Evolutionary conservation across 2,329 filamentous ascomycete species (phyloP), one percentile per base, ranked within the genome.

Genomic region (Botrytis medusae): DNA sequence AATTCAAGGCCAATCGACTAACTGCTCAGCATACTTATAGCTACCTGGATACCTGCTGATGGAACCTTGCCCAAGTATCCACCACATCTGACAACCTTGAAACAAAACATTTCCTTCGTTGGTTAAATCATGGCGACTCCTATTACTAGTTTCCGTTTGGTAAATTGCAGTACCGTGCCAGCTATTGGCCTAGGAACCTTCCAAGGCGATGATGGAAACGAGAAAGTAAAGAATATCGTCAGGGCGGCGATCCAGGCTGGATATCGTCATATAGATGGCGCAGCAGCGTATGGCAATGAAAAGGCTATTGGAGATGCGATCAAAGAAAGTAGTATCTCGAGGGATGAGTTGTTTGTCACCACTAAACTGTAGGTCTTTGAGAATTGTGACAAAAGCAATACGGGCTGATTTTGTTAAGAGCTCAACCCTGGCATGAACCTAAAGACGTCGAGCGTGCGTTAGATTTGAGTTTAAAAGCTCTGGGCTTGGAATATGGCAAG

Each of bases 291-390:
- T 67, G 67, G 44, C 1, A 73, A 73, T 46, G 71, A 73, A 44
- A 29, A 37, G 2, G 73, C 40, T 25, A 82, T 84, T 40, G 83
- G 84, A 5, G 77, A 81, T 42, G 83, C 81, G 32, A 81, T 84
- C 42, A 78, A 76, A 48, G 79, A 81, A 64, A 80, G 79, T 60
- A 75, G 81, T 75, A 74, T 83, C 73, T 79, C 79, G 74, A 81
- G 82, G 29, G 79, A 77, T 46, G 81, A 84, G 4, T 81, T 85
- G 14, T 81, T 81, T 61, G 81, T 87, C 25, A 62, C 51, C 7
- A 68, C 61, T 2, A 59, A 51, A 57, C 4, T 57, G n/a, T 32
- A 59, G 37, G 46, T 20, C n/a, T n/a, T n/a, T n/a, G n/a, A n/a
- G n/a, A n/a, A n/a, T n/a, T n/a, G n/a, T n/a, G n/a, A n/a, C n/a